A percentile compares a stretch with the other conserved stretches of the same genome.
These are phyloP conservation scores for Candida morakotiae DNA, from an alignment of 805 yeast species.

Conservation along the genomic window DNA sequence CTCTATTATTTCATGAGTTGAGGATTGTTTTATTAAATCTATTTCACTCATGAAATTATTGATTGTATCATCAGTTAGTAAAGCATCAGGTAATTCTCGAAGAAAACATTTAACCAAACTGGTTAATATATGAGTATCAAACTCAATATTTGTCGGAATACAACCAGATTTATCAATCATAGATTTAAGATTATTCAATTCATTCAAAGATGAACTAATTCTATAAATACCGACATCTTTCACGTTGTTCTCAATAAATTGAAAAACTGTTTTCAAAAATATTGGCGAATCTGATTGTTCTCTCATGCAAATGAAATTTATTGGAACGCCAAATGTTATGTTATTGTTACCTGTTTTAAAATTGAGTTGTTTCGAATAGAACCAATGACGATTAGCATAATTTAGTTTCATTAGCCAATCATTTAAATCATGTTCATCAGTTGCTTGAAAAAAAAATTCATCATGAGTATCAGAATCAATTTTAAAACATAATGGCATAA, in stretches of 20 bases:
- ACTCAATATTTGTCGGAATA: conserved; percentile 44
- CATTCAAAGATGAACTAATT: conserved; percentile 50
- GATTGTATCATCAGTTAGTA: conserved; percentile 65
- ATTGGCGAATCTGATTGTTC: conserved; percentile 62
- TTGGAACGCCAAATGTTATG: conserved; percentile 81
- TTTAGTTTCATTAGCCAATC: conserved; percentile 64
- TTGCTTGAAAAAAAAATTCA: conserved; percentile 66
- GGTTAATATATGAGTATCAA: conserved; percentile 81
- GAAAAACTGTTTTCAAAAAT: conserved; percentile 61
- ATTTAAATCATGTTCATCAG: conserved; percentile 54
- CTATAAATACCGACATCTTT: conserved; percentile 91
- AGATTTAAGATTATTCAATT: conserved; percentile 38
- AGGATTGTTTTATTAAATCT: conserved; percentile 2
- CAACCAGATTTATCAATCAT: conserved; percentile 46
- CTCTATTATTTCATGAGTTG: conserved; percentile 6
- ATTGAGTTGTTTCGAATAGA: conserved; percentile 38
- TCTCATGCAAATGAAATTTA: conserved; percentile 68
- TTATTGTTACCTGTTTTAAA: conserved; percentile 13
- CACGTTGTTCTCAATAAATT: conserved; percentile 80
- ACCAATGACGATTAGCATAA: conserved; percentile 54
- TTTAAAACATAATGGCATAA: conserved; percentile 46
- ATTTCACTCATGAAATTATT: conserved; percentile 46
- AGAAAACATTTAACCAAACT: conserved; percentile 82
- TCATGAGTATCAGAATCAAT: conserved; percentile 44
- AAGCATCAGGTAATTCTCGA: conserved; percentile 83